These are phyloP conservation scores for Macadamia tetraphylla DNA, from an alignment of 164 flowering plant species.

Conservation along the genomic window DNA sequence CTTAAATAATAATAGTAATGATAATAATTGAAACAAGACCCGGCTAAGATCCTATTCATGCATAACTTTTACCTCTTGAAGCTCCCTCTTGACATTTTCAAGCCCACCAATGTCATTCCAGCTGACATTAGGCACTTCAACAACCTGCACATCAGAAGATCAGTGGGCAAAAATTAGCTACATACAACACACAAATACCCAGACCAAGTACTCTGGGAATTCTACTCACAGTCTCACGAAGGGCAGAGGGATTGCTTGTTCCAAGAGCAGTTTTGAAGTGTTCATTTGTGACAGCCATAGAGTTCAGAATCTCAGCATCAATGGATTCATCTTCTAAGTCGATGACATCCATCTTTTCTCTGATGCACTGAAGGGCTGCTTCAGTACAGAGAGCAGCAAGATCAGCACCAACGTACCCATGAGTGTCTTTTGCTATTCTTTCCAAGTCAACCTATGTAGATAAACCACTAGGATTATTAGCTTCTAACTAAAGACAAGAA, in stretches of 20 bases:
- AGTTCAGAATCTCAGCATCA: constrained; percentile 74
- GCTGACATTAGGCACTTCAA: constrained; percentile 72
- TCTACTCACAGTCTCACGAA: constrained; percentile 30
- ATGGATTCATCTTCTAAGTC: constrained; percentile 73
- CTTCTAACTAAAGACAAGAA: background rate
- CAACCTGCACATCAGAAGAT: constrained; percentile 37
- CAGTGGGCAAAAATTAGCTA: background rate
- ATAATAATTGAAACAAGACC: background rate
- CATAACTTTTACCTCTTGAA: constrained; percentile 55
- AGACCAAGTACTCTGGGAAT: background rate
- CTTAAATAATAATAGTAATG: background rate
- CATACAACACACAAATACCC: background rate
- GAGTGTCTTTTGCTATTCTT: constrained; percentile 59
- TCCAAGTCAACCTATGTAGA: constrained; percentile 56
- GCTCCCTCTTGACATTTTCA: constrained; percentile 76
- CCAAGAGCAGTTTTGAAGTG: constrained; percentile 74
- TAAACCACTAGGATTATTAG: background rate
- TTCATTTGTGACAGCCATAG: constrained; percentile 74
- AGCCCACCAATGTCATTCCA: constrained; percentile 84
- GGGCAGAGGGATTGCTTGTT: constrained; percentile 71
- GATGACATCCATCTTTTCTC: constrained; percentile 80
- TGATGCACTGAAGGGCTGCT: constrained; percentile 75
- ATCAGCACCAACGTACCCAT: constrained; percentile 79
- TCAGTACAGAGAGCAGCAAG: constrained; percentile 75
- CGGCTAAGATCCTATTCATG: background rate